Conservation (phyloP, 2,329 filamentous ascomycete species). For the Aspergillus novoparasiticus region DNA sequence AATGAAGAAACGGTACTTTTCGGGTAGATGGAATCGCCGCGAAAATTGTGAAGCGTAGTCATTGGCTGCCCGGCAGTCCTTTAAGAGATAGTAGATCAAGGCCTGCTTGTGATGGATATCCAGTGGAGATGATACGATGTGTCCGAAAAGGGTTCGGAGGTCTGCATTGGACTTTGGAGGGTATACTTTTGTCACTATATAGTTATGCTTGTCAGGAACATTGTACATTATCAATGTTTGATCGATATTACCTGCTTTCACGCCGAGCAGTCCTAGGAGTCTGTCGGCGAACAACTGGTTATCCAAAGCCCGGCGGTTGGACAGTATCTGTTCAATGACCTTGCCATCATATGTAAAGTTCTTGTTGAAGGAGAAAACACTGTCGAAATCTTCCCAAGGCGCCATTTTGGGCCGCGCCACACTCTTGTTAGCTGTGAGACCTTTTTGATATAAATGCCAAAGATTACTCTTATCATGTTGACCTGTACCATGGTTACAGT, state of each 20-base stretch:
- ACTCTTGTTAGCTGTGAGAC: neutral
- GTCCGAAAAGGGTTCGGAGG: constrained; percentile 69
- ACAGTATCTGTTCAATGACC: constrained; percentile 64
- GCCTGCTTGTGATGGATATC: constrained; percentile 78
- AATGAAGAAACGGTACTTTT: constrained; percentile 78
- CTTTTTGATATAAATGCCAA: neutral
- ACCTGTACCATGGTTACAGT: constrained; percentile 21
- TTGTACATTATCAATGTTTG: constrained; percentile 9
- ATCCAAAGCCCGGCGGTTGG: constrained; percentile 67
- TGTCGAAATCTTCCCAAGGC: constrained; percentile 64
- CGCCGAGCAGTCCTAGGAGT: constrained; percentile 69
- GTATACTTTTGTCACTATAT: constrained; percentile 64
- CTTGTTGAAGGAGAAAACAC: constrained; percentile 65
- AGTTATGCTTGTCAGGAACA: neutral
- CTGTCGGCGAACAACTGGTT: constrained; percentile 79
- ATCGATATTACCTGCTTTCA: constrained; percentile 63
- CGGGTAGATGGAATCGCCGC: constrained; percentile 65
- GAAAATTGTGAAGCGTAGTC: constrained; percentile 63
- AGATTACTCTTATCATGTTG: neutral
- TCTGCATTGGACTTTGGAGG: constrained; percentile 71
- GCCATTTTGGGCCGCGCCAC: constrained; percentile 35
- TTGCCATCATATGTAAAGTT: constrained; percentile 65
- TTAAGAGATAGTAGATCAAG: constrained; percentile 79
- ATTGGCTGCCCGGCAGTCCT: constrained; percentile 65
- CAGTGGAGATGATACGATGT: constrained; percentile 66